Conservation (phyloP, 2,329 filamentous ascomycete genomes). For the Ascochyta pisi region DNA sequence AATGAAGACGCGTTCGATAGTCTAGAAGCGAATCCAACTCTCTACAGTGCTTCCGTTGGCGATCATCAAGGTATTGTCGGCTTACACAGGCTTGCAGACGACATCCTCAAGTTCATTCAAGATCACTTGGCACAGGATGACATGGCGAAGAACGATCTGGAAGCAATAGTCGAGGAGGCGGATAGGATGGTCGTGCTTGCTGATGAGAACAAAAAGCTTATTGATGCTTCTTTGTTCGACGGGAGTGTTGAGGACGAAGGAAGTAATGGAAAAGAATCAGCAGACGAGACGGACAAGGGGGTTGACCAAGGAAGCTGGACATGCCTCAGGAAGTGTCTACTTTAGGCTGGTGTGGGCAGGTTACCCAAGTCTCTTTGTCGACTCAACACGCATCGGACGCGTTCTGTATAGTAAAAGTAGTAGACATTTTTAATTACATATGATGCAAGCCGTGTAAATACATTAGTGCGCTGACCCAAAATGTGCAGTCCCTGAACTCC, state of each 20-base stretch:
- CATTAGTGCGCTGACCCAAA: slow-evolving; percentile 1
- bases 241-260: not conserved
- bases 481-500: slow-evolving; percentile 1
- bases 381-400: not conserved
- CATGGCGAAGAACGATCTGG: not conserved
- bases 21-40: not conserved
- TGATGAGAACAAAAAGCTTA: not conserved
- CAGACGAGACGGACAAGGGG: not conserved
- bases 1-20: slow-evolving; percentile 1
- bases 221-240: not conserved
- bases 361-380: not conserved
- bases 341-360: not conserved
- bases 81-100: not conserved
- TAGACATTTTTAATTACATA: not conserved
- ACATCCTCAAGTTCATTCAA: not conserved
- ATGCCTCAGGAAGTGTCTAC: not conserved
- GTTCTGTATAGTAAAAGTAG: not conserved
- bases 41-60: not conserved
- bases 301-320: not conserved
- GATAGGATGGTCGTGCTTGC: slow-evolving; percentile 4
- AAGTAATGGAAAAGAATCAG: not conserved
- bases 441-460: not conserved
- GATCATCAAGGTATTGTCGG: slow-evolving; percentile 1
- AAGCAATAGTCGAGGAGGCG: not conserved
- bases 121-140: not conserved